Percentiles rank a stretch among this genome's conserved stretches.
phyloP scores from a whole-genome alignment of 1,284 basidiomycete species.

The Phellopilus nigrolimitatus region DNA sequence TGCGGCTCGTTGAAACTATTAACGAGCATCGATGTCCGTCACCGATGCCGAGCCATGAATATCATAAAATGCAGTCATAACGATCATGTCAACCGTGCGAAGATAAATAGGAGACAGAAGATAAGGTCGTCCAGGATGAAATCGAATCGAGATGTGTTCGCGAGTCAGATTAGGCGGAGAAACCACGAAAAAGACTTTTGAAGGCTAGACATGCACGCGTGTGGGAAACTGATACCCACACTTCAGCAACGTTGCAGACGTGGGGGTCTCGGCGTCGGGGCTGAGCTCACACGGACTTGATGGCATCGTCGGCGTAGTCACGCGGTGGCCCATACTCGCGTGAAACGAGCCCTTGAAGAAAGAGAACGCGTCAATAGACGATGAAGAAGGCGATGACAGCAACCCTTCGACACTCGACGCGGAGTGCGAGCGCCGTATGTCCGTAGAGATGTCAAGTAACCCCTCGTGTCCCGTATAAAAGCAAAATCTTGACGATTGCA shows the following conservation, averaged over 20 bases:
- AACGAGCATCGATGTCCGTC: too few species aligned
- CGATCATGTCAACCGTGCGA: too few species aligned
- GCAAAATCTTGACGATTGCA: constrained; percentile 52
- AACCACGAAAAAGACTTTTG: too few species aligned
- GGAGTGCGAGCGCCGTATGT: constrained; percentile 49
- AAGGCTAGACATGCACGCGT: constrained; percentile 1
- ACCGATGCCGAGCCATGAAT: too few species aligned
- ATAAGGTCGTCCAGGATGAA: too few species aligned
- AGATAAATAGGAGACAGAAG: too few species aligned
- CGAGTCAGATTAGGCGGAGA: too few species aligned
- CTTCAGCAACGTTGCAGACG: constrained; percentile 4
- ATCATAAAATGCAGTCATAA: too few species aligned
- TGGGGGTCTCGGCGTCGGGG: background rate
- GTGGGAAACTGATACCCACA: constrained; percentile 1
- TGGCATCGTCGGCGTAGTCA: background rate
- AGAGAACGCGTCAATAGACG: constrained; percentile 5
- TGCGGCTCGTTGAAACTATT: too few species aligned
- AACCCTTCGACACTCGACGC: constrained; percentile 51
- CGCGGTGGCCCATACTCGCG: background rate
- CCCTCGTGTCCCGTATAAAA: constrained; percentile 61
- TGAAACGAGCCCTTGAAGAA: constrained; percentile 2
- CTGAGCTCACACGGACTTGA: background rate
- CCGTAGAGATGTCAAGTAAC: constrained; percentile 20
- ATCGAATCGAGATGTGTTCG: too few species aligned
- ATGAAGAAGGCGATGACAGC: constrained; percentile 28